Conservation (phyloP, 2,329 filamentous ascomycete genomes). For the Malbranchea zuffiana region DNA sequence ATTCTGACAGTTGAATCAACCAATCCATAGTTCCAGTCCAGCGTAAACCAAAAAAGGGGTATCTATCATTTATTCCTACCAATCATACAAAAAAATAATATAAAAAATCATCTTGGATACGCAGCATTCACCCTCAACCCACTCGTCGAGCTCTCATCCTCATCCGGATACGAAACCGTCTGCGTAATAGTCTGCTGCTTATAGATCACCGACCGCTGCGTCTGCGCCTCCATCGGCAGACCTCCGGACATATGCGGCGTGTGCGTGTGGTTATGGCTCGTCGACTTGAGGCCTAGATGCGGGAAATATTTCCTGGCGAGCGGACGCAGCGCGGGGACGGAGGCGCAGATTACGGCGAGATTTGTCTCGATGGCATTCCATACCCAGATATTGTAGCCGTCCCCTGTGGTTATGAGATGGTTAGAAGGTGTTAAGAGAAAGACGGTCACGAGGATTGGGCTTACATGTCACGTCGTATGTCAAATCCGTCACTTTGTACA, state of each 20-base stretch:
- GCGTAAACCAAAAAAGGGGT: no score
- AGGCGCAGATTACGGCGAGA: conserved; percentile 18
- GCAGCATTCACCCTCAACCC: no score
- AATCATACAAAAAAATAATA: no score
- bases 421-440: not conserved
- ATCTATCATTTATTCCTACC: no score
- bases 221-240: no score
- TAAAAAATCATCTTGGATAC: no score
- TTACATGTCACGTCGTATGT: conserved; percentile 16
- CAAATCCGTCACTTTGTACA: conserved; percentile 7
- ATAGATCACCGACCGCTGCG: conserved; percentile 3
- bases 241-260: not conserved
- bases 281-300: conserved; percentile 4
- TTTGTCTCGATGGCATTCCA: conserved; percentile 18
- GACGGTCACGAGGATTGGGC: not conserved
- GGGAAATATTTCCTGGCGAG: conserved; percentile 14
- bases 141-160: no score
- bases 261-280: not conserved
- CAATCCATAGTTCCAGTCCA: no score
- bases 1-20: no score
- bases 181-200: conserved; percentile 10
- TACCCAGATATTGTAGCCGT: conserved; percentile 16
- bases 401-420: conserved; percentile 8
- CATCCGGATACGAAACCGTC: conserved; percentile 1
- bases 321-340: conserved; percentile 15